Evolutionary conservation across 805 yeast species (phyloP), one percentile per base, ranked within the genome.

Genomic region (Metschnikowia bowlesiae): DNA sequence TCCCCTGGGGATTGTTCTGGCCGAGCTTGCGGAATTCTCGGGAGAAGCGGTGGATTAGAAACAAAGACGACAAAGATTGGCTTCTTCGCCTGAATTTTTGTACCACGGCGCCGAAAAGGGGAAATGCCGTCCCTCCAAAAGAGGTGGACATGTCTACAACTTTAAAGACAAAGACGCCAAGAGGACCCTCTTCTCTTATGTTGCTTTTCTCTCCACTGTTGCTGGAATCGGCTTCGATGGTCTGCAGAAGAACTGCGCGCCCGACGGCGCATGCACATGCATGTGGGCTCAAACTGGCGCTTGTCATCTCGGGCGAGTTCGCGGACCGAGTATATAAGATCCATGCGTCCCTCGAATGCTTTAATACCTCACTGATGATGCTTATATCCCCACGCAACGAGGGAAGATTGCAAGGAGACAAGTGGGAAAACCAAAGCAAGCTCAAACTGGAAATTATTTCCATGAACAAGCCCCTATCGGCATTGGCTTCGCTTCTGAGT

Each of bases 221-320:
- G 45, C 38, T 42, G 9, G 26, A 32, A 3, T 32, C n/a, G 38
- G 45, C 45, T 42, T 32, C 45, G 9, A 33, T 13, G 26, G 13
- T 37, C 38, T 42, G 46, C 40, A 44, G 46, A 44, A 35, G 33
- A 36, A 44, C 3, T 39, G 46, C 46, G 46, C 46, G 40, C 22
- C 22, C 28, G 34, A 7, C 2, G 33, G 26, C 29, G 46, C 37
- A 36, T 35, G 40, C 32, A 8, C 31, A 44, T 44, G 46, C 46
- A 44, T 33, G 4, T 11, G 8, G 39, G 39, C 11, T 28, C 9
- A 34, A 35, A 8, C 34, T n/a, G 34, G 38, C 30, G 18, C 46
- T 33, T 34, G 36, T 35, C 40, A 16, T 28, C 40, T 36, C 33
- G 39, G 46, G 46, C 46, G 46, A 26, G 39, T 8, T 41, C 39